Evolutionary conservation across 257 asterid genomes (phyloP).

Genomic region (Nicotiana obtusifolia): DNA sequence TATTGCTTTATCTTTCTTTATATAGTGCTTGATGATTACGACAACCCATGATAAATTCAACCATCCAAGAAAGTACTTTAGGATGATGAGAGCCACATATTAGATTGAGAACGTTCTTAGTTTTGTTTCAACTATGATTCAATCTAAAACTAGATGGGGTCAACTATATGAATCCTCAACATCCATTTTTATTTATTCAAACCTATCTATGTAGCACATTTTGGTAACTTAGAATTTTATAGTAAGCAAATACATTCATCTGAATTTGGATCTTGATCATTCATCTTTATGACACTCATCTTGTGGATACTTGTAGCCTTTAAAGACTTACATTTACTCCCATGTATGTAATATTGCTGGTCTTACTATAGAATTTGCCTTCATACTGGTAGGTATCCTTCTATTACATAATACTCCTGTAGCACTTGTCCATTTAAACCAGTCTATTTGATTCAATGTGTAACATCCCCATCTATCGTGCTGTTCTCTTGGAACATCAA

Average conservation of each 20-base stretch:
- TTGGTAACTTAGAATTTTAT: background rate
- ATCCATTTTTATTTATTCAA: background rate
- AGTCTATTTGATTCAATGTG: too few species aligned
- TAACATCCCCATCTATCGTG: too few species aligned
- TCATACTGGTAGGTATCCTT: too few species aligned
- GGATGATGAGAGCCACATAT: background rate
- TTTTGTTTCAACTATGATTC: background rate
- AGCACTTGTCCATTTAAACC: too few species aligned
- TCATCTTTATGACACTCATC: background rate
- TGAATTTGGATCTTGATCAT: background rate
- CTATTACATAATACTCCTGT: too few species aligned
- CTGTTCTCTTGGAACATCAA: too few species aligned
- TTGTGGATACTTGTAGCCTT: too few species aligned
- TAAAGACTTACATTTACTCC: too few species aligned
- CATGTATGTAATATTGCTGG: too few species aligned
- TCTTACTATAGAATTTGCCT: too few species aligned
- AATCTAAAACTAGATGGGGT: background rate
- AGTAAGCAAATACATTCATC: background rate
- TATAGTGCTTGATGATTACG: background rate
- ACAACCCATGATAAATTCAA: background rate
- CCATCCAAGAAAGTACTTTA: background rate
- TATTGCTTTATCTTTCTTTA: background rate
- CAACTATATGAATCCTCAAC: background rate
- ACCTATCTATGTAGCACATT: background rate
- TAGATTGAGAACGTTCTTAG: background rate